Base-by-base conservation (phyloP, 352 stramenopile species). In the Phytophthora cryptogea region DNA sequence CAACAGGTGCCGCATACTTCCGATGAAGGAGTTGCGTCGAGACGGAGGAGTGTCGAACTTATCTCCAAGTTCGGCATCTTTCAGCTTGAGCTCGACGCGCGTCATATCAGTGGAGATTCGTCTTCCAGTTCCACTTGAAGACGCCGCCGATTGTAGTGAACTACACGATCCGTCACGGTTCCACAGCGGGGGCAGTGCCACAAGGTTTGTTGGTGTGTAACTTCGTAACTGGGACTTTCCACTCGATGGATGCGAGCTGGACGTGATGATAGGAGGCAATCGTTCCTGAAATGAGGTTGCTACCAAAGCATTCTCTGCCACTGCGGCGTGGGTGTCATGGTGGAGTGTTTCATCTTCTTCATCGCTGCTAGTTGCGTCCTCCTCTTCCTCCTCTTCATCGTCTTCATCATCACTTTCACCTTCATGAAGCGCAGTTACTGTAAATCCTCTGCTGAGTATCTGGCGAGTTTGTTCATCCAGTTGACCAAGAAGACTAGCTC, bases 61-160 rank as follows among this genome's bases (percentile, higher is more conserved):
- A 51, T 83, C 78, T 43, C 72, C 74, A 8, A 88, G 63, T 32
- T 76, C 66, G 0, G 70, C 63, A 23, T 91, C 77, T 27, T 87
- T 91, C 11, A 89, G 47, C 30, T 80, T 89, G 3, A 89, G 65
- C 46, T 89, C 69, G 2, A 81, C 48, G 27, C 76, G 76, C 20
- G 42, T 74, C 71, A 77, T 87, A n/a, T 28, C 52, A 13, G 60
- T 45, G 8, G 56, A 68, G 35, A 63, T 60, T 9, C 41, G 60
- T 57, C 52, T 40, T 30, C 52, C 48, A 17, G 53, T 75, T 23
- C 44, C 54, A 10, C 37, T 52, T 36, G 50, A 51, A 13, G 54
- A 54, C 7, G 46, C 59, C 0, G 59, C 49, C 7, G 65, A 58
- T 16, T 63, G 5, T 20, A 66, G 16, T 8, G 57, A 68, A 17